A percentile compares a stretch with the other conserved stretches of the same genome.
phyloP scores from a whole-genome alignment of 176 grass and related monocot genomes.

The Secale cereale region DNA sequence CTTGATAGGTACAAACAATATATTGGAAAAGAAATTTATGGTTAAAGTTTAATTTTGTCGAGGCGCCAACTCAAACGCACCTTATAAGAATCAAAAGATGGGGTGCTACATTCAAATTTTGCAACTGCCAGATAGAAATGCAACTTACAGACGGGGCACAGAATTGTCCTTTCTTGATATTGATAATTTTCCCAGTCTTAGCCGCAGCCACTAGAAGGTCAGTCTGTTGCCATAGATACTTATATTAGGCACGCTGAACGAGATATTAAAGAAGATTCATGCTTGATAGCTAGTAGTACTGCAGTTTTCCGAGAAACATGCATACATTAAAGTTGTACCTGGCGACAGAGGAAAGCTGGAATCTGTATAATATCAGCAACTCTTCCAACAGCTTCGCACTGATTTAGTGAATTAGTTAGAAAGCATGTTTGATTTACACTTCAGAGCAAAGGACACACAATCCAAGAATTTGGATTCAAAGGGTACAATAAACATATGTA shows the following conservation, averaged over 20 bases:
- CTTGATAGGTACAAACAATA: neutral
- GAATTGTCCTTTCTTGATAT: conserved; percentile 99
- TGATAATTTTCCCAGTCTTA: conserved; percentile 93
- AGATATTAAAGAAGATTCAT: conserved; percentile 1
- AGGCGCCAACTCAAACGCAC: neutral
- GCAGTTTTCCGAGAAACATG: neutral
- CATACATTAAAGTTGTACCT: conserved; percentile 45
- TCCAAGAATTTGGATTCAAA: neutral
- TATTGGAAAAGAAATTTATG: neutral
- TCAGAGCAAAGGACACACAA: conserved; percentile 2
- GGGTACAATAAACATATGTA: conserved; percentile 1
- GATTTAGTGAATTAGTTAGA: conserved; percentile 30
- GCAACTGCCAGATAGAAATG: neutral
- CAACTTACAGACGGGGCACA: conserved; percentile 91
- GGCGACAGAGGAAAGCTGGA: conserved; percentile 95
- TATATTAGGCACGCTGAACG: conserved; percentile 17
- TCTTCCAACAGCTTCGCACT: conserved; percentile 96
- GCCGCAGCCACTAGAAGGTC: conserved; percentile 91
- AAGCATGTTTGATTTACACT: neutral
- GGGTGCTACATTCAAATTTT: neutral
- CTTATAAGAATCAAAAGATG: neutral
- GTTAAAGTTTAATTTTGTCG: neutral
- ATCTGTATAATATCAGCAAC: conserved; percentile 98
- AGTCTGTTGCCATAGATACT: conserved; percentile 55
- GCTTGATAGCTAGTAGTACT: neutral